Percentiles rank a stretch among this genome's conserved stretches.
These are phyloP conservation scores for Globisporangium paddicum DNA, from an alignment of 352 stramenopile genomes.

Conservation along the genomic window DNA sequence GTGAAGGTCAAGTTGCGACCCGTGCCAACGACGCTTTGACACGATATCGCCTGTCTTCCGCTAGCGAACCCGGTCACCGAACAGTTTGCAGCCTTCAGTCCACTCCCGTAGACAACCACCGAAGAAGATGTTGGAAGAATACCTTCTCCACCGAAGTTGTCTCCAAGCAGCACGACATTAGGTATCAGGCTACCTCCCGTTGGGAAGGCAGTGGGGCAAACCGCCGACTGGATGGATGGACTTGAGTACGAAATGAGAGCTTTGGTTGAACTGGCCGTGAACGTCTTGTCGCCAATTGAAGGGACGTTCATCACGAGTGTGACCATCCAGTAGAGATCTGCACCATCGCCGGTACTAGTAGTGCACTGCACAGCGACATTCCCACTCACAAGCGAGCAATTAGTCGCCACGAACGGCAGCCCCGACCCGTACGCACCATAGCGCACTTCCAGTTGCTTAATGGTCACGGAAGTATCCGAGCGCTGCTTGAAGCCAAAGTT, in stretches of 20 bases:
- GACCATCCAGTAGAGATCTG: conserved; percentile 44
- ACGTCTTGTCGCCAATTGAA: conserved; percentile 28
- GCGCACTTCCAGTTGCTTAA: conserved; percentile 33
- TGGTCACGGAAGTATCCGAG: conserved; percentile 21
- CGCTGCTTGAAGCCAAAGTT: conserved; percentile 64
- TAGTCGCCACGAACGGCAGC: conserved; percentile 25
- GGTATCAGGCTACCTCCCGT: conserved; percentile 23
- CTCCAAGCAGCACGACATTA: conserved; percentile 38
- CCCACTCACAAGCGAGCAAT: conserved; percentile 37
- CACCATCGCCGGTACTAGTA: conserved; percentile 31
- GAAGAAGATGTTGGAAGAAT: conserved; percentile 11
- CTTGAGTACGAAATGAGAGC: conserved; percentile 32
- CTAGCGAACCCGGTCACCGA: conserved; percentile 2
- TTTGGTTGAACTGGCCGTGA: conserved; percentile 30
- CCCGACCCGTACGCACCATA: conserved; percentile 41
- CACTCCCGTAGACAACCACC: conserved; percentile 30
- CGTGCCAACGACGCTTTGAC: conserved; percentile 28
- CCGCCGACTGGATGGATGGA: conserved; percentile 23
- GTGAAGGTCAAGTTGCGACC: conserved; percentile 32
- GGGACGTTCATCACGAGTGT: conserved; percentile 39
- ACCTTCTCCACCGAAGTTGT: conserved; percentile 30
- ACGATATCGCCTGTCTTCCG: conserved; percentile 28
- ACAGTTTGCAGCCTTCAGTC: conserved; percentile 29
- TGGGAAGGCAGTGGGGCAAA: conserved; percentile 28
- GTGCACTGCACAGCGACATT: conserved; percentile 43